A percentile compares a stretch with the other conserved stretches of the same genome.
phyloP scores from a whole-genome alignment of 306 rosid species.

The Abrus pulchellus region DNA sequence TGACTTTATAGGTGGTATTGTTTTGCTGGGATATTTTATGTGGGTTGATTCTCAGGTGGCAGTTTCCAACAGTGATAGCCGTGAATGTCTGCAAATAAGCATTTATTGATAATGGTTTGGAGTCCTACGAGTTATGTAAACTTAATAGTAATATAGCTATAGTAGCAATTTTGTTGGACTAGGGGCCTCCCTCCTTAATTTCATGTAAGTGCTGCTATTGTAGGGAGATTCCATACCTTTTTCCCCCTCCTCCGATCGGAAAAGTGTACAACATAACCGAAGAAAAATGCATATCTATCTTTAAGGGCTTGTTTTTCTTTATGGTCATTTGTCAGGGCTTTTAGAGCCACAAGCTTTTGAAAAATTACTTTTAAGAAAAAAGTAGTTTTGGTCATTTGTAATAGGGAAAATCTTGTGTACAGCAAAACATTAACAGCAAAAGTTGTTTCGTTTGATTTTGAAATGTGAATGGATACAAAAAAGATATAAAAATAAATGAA shows the following conservation, averaged over 20 bases:
- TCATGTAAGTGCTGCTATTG: slow-evolving; percentile 6
- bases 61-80: neutral
- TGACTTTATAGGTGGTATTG: slow-evolving; percentile 14
- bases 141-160: slow-evolving; percentile 24
- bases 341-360: neutral
- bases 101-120: slow-evolving; percentile 28
- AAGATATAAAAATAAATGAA: no score
- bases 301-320: neutral
- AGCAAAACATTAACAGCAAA: no score
- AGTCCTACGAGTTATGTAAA: slow-evolving; percentile 27
- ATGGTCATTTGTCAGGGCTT: slow-evolving; percentile 9
- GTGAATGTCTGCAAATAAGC: slow-evolving; percentile 28
- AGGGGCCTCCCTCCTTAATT: neutral
- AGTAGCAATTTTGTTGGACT: slow-evolving; percentile 20
- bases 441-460: no score
- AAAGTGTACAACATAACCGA: neutral
- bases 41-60: slow-evolving; percentile 34
- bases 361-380: neutral
- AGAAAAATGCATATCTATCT: neutral
- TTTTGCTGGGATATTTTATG: slow-evolving; percentile 29
- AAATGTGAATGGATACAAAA: no score
- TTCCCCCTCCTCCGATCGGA: neutral
- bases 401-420: neutral
- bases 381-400: neutral
- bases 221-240: neutral